A percentile compares a stretch with the other conserved stretches of the same genome.
Conservation (phyloP, 1,284 basidiomycete species). For the Trichosporon coremiiforme region DNA sequence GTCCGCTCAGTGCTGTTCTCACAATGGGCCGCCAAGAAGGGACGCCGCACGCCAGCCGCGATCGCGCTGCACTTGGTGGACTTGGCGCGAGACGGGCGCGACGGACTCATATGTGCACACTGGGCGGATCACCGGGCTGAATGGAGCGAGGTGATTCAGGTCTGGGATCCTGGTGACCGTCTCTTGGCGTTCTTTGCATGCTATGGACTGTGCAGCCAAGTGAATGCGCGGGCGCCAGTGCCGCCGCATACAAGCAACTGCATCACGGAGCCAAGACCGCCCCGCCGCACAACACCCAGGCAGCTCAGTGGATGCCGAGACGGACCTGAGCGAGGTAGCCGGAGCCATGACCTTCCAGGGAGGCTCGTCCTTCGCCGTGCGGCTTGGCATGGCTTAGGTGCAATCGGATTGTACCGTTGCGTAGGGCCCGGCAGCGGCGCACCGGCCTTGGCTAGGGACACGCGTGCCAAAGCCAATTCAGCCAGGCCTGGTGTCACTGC, state of each 20-base stretch:
- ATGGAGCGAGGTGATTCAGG: background rate
- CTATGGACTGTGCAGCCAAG: background rate
- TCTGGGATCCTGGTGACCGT: background rate
- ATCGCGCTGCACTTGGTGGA: background rate
- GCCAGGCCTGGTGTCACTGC: background rate
- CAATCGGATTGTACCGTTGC: background rate
- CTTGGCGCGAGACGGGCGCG: background rate
- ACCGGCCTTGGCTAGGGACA: background rate
- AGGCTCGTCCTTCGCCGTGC: background rate
- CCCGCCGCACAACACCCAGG: background rate
- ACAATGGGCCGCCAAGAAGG: background rate
- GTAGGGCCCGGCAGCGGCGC: background rate
- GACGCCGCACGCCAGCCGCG: background rate
- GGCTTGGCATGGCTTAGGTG: conserved; percentile 8
- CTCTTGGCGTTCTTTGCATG: conserved; percentile 1
- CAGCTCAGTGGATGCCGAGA: background rate
- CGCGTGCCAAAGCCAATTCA: background rate
- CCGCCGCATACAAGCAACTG: background rate
- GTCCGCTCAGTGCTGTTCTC: background rate
- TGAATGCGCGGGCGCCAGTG: background rate
- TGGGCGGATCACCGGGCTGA: background rate
- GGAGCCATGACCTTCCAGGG: conserved; percentile 1
- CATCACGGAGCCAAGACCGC: background rate
- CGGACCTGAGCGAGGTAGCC: background rate
- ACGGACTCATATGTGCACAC: too few relatives aligned